Base-by-base conservation (phyloP, 129 eudicot species). In the Chrysanthemum seticuspe region DNA sequence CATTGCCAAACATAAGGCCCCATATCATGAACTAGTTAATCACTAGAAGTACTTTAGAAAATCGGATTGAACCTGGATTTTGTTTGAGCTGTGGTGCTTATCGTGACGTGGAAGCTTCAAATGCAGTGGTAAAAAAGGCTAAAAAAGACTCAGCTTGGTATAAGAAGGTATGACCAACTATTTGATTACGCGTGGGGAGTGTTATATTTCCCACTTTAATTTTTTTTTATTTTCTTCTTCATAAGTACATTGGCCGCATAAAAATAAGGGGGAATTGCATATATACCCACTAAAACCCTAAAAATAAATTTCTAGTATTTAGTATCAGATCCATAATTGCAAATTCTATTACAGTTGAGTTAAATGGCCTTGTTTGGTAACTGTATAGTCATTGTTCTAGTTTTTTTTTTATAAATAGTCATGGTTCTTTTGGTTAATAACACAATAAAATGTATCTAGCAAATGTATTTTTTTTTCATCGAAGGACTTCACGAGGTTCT, bases 51-150 rank as follows among this genome's bases (percentile, higher is more conserved):
- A 21, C n/a, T n/a, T 59, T 16, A 16, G 14, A 10, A 34, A 51
- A 76, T 77, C 59, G 13, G 31, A 69, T 82, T 60, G 60, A 85
- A 76, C 89, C 91, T 15, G 95, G 80, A 13, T 58, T 47, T 82
- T 92, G 98, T 75, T 76, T 83, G 62, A 74, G 68, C 45, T 92
- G 98, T 77, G 87, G 89, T 81, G 72, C 80, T 59, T 62, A 31
- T 51, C 59, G 79, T 74, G 81, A 87, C 67, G 40, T 87, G 53
- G 86, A 85, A 82, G 66, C 85, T 65, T 82, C 80, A 36, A 65
- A 79, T 67, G 75, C 71, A 50, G 68, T 57, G 47, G 74, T 85
- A 36, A 77, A 72, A 47, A 56, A 76, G 76, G 87, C n/a, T n/a
- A n/a, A n/a, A n/a, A n/a, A n/a, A n/a, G n/a, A n/a, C n/a, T n/a